phyloP scores from a whole-genome alignment of 2,329 filamentous ascomycete genomes.

The Trichoderma sp. region DNA sequence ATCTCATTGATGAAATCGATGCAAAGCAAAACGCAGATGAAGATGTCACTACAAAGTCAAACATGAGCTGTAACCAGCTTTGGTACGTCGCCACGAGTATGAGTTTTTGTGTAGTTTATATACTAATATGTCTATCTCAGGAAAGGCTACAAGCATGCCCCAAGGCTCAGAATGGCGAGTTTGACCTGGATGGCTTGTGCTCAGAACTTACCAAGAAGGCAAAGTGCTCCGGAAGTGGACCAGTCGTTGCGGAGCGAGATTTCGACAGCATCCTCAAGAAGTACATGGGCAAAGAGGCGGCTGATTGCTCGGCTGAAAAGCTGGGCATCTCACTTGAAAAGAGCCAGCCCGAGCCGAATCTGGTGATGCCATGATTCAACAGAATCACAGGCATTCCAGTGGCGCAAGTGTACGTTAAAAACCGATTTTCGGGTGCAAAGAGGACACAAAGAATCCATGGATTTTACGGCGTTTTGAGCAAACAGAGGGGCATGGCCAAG shows the following conservation, averaged over 20 bases:
- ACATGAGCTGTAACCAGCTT: conserved; percentile 86
- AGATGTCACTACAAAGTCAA: conserved; percentile 55
- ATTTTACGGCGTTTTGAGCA: conserved; percentile 22
- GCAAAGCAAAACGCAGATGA: conserved; percentile 71
- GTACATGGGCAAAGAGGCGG: conserved; percentile 53
- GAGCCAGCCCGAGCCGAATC: conserved; percentile 25
- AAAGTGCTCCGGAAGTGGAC: conserved; percentile 87
- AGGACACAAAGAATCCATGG: conserved; percentile 10
- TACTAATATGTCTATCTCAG: conserved; percentile 60
- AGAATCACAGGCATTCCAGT: neutral
- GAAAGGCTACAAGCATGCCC: conserved; percentile 85
- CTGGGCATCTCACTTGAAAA: conserved; percentile 59
- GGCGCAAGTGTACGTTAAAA: conserved; percentile 21
- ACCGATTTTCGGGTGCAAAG: neutral
- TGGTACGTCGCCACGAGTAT: conserved; percentile 63
- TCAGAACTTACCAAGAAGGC: conserved; percentile 93
- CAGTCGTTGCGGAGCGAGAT: conserved; percentile 85
- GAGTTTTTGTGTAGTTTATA: neutral
- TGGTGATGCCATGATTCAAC: conserved; percentile 18
- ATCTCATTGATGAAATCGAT: conserved; percentile 77
- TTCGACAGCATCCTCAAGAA: conserved; percentile 77
- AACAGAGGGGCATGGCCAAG: conserved; percentile 10
- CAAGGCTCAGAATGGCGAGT: conserved; percentile 84
- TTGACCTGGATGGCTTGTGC: conserved; percentile 92
- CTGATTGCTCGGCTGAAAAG: conserved; percentile 42